Evolutionary conservation across 441 rosid genomes (phyloP).

Genomic region (Gossypium gossypioides): DNA sequence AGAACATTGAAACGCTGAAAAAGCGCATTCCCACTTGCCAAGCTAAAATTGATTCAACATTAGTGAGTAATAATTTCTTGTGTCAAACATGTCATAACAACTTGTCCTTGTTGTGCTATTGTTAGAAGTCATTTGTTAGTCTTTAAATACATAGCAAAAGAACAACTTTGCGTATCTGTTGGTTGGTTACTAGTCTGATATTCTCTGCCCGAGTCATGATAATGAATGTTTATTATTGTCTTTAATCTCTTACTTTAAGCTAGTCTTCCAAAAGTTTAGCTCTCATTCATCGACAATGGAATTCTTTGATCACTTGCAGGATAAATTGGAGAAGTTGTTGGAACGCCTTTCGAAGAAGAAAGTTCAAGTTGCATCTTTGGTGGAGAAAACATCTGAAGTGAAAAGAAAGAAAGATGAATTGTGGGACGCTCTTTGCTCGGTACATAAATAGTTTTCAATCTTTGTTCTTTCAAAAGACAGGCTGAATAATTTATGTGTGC

Average conservation of each 20-base stretch:
- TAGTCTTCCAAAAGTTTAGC: neutral
- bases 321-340: slow-evolving; percentile 42
- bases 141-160: neutral
- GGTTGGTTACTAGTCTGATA: neutral
- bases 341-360: slow-evolving; percentile 51
- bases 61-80: slow-evolving; percentile 39
- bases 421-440: slow-evolving; percentile 46
- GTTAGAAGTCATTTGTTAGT: neutral
- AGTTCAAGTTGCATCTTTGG: slow-evolving; percentile 49
- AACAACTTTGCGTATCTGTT: neutral
- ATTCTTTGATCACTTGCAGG: slow-evolving; percentile 29
- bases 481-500: neutral
- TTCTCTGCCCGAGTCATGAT: neutral
- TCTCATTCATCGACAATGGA: neutral
- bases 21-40: slow-evolving; percentile 77
- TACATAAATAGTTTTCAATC: slow-evolving; percentile 26
- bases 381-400: slow-evolving; percentile 57
- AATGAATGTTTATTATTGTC: neutral
- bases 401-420: slow-evolving; percentile 55
- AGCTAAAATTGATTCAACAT: slow-evolving; percentile 57
- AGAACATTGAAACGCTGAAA: slow-evolving; percentile 51
- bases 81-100: neutral
- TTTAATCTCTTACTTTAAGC: neutral
- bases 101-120: neutral
- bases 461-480: neutral